Evolutionary conservation across 768 basidiomycete genomes (phyloP).

Genomic region (Dendrothele bispora): DNA sequence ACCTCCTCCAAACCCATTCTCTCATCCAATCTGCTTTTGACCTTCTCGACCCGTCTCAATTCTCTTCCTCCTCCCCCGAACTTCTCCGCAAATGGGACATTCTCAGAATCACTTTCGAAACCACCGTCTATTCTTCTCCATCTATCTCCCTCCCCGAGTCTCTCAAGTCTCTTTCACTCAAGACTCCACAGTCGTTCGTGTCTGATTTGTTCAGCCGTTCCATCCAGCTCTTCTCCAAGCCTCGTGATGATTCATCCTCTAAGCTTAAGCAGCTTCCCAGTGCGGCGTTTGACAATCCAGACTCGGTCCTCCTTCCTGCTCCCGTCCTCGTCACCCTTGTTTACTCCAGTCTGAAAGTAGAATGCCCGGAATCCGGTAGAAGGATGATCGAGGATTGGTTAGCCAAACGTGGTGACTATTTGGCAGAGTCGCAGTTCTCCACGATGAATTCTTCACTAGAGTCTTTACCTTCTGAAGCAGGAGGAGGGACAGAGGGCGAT

Average conservation of each 20-base stretch:
- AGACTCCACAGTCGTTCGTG: constrained; percentile 61
- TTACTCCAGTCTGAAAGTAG: constrained; percentile 67
- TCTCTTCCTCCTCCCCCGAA: constrained; percentile 28
- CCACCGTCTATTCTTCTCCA: constrained; percentile 65
- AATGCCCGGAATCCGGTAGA: constrained; percentile 59
- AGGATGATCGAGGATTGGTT: constrained; percentile 81
- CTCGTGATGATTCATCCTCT: constrained; percentile 34
- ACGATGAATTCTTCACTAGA: constrained; percentile 1
- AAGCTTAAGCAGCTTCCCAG: too few species aligned
- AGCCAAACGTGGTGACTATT: constrained; percentile 42
- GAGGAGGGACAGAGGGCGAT: constrained; percentile 32
- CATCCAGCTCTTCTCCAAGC: constrained; percentile 51
- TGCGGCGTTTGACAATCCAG: too few species aligned
- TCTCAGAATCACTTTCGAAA: constrained; percentile 80
- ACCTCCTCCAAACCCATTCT: constrained; percentile 63
- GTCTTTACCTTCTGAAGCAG: neutral
- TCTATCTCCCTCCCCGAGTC: constrained; percentile 47
- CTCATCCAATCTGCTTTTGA: constrained; percentile 70
- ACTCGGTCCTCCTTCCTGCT: constrained; percentile 62
- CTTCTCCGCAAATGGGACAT: constrained; percentile 80
- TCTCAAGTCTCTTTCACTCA: constrained; percentile 50
- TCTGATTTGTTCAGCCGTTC: constrained; percentile 62
- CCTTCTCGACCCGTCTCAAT: constrained; percentile 45
- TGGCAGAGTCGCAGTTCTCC: constrained; percentile 6
- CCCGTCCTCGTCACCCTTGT: constrained; percentile 71